A percentile compares a stretch with the other conserved stretches of the same genome.
Evolutionary conservation across 495 filamentous ascomycete genomes (phyloP).

Genomic region (Xylaria acuta): DNA sequence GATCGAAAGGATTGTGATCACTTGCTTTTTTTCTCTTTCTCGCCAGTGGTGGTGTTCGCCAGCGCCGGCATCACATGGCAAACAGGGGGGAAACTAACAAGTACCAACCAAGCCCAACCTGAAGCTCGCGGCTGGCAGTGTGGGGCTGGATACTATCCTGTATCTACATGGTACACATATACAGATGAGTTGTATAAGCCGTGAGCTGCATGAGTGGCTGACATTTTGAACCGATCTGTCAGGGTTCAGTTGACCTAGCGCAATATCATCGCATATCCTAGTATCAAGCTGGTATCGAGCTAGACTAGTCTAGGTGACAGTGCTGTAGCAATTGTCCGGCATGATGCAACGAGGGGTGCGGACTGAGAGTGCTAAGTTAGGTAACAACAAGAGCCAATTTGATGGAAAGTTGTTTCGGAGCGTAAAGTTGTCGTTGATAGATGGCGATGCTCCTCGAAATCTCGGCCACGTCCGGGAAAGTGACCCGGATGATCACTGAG

Average conservation of each 20-base stretch:
- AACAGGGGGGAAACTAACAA: background rate
- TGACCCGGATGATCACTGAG: constrained; percentile 15
- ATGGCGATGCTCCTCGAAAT: constrained; percentile 1
- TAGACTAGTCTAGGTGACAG: constrained; percentile 15
- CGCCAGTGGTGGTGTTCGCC: background rate
- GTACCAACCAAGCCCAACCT: background rate
- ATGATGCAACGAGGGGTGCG: background rate
- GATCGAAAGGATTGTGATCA: background rate
- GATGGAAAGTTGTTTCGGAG: background rate
- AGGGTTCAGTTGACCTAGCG: constrained; percentile 19
- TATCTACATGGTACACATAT: constrained; percentile 18
- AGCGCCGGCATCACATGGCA: constrained; percentile 16
- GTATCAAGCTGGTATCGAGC: constrained; percentile 9
- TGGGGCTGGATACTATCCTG: constrained; percentile 8
- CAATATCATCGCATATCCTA: background rate
- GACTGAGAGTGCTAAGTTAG: background rate
- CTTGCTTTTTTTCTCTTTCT: constrained; percentile 17
- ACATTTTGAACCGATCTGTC: constrained; percentile 16
- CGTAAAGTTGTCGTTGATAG: background rate
- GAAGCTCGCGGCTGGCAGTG: constrained; percentile 18
- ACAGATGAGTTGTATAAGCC: constrained; percentile 14
- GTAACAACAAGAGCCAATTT: constrained; percentile 1
- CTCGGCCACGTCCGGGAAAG: constrained; percentile 15
- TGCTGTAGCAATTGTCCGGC: background rate
- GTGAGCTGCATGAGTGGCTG: constrained; percentile 23